Base-by-base conservation (phyloP, 495 filamentous ascomycete genomes). In the Penicillium fimorum region DNA sequence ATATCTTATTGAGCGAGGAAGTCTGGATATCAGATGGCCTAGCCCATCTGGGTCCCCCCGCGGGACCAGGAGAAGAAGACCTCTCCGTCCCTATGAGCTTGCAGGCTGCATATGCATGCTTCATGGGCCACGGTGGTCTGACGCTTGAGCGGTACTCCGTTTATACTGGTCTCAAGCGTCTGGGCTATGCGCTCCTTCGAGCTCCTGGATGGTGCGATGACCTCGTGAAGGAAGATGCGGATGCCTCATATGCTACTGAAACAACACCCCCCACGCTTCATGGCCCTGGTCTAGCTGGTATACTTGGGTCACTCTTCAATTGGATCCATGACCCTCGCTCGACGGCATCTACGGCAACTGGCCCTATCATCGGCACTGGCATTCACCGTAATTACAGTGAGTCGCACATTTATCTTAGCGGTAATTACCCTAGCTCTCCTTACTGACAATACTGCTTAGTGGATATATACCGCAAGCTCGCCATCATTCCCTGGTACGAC, bases 141-240 rank as follows among this genome's bases (percentile, higher is more conserved):
- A 84, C 82, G 1, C 67, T 96, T n/a, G 92, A 96, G 63, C 82
- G 90, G 58, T 97, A 89, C 65, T 85, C 86, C 24, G 94, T 98
- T 3, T 98, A 89, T 64, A 81, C 89, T 3, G 85, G 89, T 33
- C 76, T 98, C 58, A 93, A 85, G 67, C 78, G 94, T n/a, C 74
- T 81, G 32, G 94, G 94, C 7, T 97, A 96, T 72, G 80, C 87
- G 9, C 76, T 97, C 25, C 73, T 84, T 40, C 79, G 94, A 38
- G 87, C 90, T 5, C 82, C 84, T 8, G 74, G 71, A 2, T 85
- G 81, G 77, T 61, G 77, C 41, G 74, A 70, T n/a, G 41, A 48
- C 55, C 53, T 53, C 15, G 56, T 61, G n/a, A 57, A 41, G 4
- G 55, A 58, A 7, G 59, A 55, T 3, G 22, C 56, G 3, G 46